phyloP scores from a whole-genome alignment of 176 grass and related monocot genomes.

The Phoenix roebelenii region DNA sequence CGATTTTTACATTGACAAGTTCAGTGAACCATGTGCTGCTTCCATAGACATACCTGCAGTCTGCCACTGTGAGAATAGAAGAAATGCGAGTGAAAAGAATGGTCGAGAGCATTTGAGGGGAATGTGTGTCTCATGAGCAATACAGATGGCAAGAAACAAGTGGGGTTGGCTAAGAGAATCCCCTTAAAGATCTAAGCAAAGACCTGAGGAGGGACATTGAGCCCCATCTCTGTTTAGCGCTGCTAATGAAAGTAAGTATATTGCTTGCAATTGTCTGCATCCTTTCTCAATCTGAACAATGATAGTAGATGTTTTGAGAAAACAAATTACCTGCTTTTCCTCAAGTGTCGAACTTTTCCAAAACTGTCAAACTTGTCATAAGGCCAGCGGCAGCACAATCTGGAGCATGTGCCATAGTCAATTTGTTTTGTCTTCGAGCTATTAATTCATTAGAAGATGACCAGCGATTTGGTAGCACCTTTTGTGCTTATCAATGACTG shows the following conservation, averaged over 20 bases:
- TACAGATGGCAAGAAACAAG: slow-evolving; percentile 97
- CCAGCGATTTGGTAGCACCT: too few relatives aligned
- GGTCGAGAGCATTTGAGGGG: slow-evolving; percentile 68
- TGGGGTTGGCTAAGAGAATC: slow-evolving; percentile 69
- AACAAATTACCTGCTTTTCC: too few relatives aligned
- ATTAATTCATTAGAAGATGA: too few relatives aligned
- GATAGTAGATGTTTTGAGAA: too few relatives aligned
- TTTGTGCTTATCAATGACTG: too few relatives aligned
- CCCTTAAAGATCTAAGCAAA: slow-evolving; percentile 78
- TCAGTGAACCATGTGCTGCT: slow-evolving; percentile 12
- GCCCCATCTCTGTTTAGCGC: slow-evolving; percentile 67
- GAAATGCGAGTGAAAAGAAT: slow-evolving; percentile 85
- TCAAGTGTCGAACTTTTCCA: too few relatives aligned
- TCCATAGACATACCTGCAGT: slow-evolving; percentile 79
- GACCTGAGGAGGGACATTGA: slow-evolving; percentile 86
- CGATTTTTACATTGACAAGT: not conserved
- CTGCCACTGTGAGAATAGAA: slow-evolving; percentile 63
- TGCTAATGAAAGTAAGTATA: slow-evolving; percentile 65
- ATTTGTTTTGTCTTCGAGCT: too few relatives aligned
- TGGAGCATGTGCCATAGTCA: too few relatives aligned
- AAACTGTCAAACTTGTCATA: too few relatives aligned
- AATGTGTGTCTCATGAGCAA: slow-evolving; percentile 66
- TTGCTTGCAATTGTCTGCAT: too few relatives aligned
- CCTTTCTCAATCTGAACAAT: too few relatives aligned
- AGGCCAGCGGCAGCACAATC: too few relatives aligned